Base-by-base conservation (phyloP, 1,284 basidiomycete species). In the Calocybe gambosa region DNA sequence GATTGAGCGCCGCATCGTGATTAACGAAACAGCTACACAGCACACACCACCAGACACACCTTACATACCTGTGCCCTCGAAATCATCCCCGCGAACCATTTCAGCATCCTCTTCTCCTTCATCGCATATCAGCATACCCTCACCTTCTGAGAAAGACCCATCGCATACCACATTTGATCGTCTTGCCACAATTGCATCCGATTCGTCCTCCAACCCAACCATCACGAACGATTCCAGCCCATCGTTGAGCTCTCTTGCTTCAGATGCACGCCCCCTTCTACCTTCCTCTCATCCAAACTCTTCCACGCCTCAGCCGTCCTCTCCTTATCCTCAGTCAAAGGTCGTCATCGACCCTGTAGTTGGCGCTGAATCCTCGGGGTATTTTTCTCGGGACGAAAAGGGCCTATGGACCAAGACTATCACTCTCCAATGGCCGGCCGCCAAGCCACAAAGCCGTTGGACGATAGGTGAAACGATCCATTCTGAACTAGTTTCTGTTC, bases 401-500 rank as follows among this genome's bases (percentile, higher is more conserved):
- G 82, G 82, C 35, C 62, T 78, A 7, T 85, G 77, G 75, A 71
- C 64, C 40, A 79, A 82, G 60, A 82, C 75, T 2, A 62, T 88
- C 36, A 78, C 80, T 6, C 62, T 87, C 31, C 81, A 82, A 54
- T 86, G 86, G 80, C 86, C 86, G 5, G 73, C 77, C 35, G 63
- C 73, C 42, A 85, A 82, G 57, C 78, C 82, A 6, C 73, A 73
- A 47, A 77, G 74, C 55, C 76, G 82, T 20, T 89, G 86, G 86
- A 76, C 84, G 7, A 73, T 85, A 48, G 86, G 86, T 13, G 85
- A 89, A 66, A 83, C 82, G 16, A 74, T 86, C 54, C 70, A 76
- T 52, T 82, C 82, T 35, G 72, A 77, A 39, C 61, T 85, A 52
- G 79, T 76, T n/a, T 74, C 77, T 36, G 74, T 89, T 41, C 76